Conservation (phyloP, 2,329 filamentous ascomycete species). For the Ascochyta koolunga region DNA sequence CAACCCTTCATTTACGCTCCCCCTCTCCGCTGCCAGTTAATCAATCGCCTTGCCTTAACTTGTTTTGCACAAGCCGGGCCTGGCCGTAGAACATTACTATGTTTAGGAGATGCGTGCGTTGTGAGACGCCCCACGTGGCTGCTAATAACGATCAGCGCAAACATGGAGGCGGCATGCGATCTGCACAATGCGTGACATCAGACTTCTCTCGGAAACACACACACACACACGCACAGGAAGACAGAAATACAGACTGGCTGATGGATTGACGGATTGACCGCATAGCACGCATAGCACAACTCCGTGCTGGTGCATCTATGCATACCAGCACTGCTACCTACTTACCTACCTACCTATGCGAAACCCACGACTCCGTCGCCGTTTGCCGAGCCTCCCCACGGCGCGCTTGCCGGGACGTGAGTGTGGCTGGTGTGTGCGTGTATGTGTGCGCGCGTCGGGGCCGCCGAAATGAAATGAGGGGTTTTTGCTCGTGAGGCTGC, state of each 20-base stretch:
- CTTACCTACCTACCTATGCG: too few species aligned
- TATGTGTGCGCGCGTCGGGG: not conserved
- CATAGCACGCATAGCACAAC: too few species aligned
- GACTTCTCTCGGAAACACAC: not conserved
- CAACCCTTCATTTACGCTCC: not conserved
- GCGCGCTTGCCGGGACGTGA: not conserved
- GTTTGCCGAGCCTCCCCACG: not conserved
- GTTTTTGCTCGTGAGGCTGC: slow-evolving; percentile 6
- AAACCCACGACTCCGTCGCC: too few species aligned
- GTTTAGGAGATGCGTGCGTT: too few species aligned
- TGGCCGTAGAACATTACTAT: slow-evolving; percentile 3
- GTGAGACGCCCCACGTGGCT: slow-evolving; percentile 8
- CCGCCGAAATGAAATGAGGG: slow-evolving; percentile 7
- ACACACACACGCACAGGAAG: slow-evolving; percentile 8
- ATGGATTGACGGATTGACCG: too few species aligned
- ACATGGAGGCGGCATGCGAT: slow-evolving; percentile 7
- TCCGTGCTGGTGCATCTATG: too few species aligned
- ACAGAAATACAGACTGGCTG: too few species aligned
- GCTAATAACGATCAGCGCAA: slow-evolving; percentile 9
- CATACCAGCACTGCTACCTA: too few species aligned
- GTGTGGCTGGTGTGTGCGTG: slow-evolving; percentile 8
- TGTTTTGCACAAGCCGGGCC: slow-evolving; percentile 2
- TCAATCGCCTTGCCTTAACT: not conserved
- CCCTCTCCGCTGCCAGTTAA: not conserved
- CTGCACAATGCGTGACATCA: slow-evolving; percentile 5